Base-by-base conservation (phyloP, 352 stramenopile genomes). In the Phytopythium vexans region DNA sequence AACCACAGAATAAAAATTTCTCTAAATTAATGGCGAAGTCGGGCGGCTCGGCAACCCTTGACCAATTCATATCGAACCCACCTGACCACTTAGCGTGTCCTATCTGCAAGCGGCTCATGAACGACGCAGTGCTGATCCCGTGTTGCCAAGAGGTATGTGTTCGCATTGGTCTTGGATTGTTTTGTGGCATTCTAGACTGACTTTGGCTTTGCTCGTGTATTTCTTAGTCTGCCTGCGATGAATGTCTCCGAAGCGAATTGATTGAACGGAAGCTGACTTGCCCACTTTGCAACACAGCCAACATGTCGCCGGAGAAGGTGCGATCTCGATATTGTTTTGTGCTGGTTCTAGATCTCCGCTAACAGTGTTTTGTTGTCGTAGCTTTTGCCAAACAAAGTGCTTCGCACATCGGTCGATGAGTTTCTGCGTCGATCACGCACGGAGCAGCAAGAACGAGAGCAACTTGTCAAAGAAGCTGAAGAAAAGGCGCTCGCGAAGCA, bases 1-100 rank as follows among this genome's bases (percentile, higher is more conserved):
- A 90, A 84, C 72, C 82, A 56, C 82, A 93, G 77, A 92, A 88
- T 86, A 89, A 92, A 75, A 89, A 92, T 64, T 94, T 94, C 75
- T 86, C 77, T 86, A 94, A 94, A 89, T 88, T 92, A 86, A 89
- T 94, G 75, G 78, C 78, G 58, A 83, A 82, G 60, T 92, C 82
- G 60, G 85, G 85, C 78, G 82, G 85, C 70, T 91, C 82, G 71
- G 81, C 85, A 69, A 92, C 82, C 48, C 82, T 94, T 81, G 85
- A 94, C 67, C 82, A 94, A 82, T 89, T 92, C 71, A 90, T 92
- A 76, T 86, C 78, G 62, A 92, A 89, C 73, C 85, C 85, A 73
- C 85, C 85, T 68, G 81, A 90, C 68, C 85, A 94, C 63, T 86
- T 94, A 59, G 82, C 85, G 73, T 94, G 85, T 77, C 85, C 81